Evolutionary conservation across 2,329 filamentous ascomycete genomes (phyloP), one percentile per base, ranked within the genome.

Genomic region (Fusarium buharicum): DNA sequence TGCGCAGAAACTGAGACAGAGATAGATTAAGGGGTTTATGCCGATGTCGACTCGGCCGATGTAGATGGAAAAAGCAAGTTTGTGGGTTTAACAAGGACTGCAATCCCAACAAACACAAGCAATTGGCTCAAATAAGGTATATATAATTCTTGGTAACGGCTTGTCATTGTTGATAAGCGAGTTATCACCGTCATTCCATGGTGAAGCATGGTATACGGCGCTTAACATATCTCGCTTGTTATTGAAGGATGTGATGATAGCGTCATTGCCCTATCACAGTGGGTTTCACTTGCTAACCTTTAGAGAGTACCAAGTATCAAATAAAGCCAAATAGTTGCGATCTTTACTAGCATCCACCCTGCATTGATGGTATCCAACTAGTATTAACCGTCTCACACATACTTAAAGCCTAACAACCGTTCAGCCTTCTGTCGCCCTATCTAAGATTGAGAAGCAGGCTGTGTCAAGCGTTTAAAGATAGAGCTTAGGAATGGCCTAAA

Each of bases 11-110:
- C 17, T 28, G 22, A 22, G 4, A 27, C 39, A 10, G 30, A n/a
- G 8, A 36, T 39, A 43, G 36, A 59, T 59, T 59, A 59, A 59
- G 48, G 53, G 56, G 43, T 8, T 27, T 9, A 28, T 11, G 27
- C 20, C 9, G 27, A 24, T 13, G n/a, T 22, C 14, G 13, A 37
- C 34, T 36, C 33, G n/a, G 28, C 18, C 14, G 28, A 12, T 9
- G n/a, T n/a, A n/a, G n/a, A n/a, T n/a, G n/a, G n/a, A n/a, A 36
- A n/a, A 36, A 36, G 34, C 34, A 36, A 18, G 10, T 17, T 18
- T n/a, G 34, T 36, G 34, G 16, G n/a, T 10, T 17, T 16, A n/a
- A 17, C n/a, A 36, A 10, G 16, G 12, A 17, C 36, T 24, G 18
- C 37, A 39, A 39, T 22, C 17, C 17, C 11, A 11, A 12, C 8